phyloP scores from a whole-genome alignment of 441 rosid species.

The Geranium incanum region DNA sequence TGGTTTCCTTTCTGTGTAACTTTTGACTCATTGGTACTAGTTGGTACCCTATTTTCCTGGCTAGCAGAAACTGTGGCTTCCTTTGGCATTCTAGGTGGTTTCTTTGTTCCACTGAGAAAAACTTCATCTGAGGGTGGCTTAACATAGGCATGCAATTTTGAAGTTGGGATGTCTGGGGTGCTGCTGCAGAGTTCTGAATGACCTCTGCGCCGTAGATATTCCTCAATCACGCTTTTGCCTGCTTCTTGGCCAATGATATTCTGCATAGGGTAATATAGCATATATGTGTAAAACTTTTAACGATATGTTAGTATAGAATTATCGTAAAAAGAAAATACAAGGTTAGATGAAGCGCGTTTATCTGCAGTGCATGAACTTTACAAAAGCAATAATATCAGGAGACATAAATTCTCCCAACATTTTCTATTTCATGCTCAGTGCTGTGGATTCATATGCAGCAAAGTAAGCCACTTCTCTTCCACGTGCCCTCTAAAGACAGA shows the following conservation, averaged over 20 bases:
- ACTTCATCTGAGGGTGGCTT: constrained; percentile 53
- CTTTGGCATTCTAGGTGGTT: constrained; percentile 37
- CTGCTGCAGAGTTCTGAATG: constrained; percentile 33
- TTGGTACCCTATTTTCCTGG: constrained; percentile 22
- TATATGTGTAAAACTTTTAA: constrained; percentile 12
- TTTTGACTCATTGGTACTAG: constrained; percentile 26
- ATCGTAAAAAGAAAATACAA: background rate
- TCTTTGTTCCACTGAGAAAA: constrained; percentile 41
- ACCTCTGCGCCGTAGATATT: constrained; percentile 66
- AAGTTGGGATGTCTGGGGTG: constrained; percentile 31
- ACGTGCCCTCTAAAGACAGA: background rate
- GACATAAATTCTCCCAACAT: background rate
- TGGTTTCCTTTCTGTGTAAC: constrained; percentile 34
- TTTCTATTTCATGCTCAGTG: background rate
- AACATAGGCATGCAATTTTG: constrained; percentile 61
- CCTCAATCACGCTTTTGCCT: constrained; percentile 57
- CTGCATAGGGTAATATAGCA: constrained; percentile 32
- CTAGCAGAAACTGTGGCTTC: constrained; percentile 25
- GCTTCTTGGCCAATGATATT: constrained; percentile 68
- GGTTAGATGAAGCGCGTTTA: background rate
- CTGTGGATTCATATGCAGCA: background rate
- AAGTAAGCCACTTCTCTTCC: background rate
- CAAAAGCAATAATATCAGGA: no score
- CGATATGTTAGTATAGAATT: background rate
- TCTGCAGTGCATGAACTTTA: background rate